Evolutionary conservation across 179 eudicot species (phyloP).

Genomic region (Pouteria campechiana): DNA sequence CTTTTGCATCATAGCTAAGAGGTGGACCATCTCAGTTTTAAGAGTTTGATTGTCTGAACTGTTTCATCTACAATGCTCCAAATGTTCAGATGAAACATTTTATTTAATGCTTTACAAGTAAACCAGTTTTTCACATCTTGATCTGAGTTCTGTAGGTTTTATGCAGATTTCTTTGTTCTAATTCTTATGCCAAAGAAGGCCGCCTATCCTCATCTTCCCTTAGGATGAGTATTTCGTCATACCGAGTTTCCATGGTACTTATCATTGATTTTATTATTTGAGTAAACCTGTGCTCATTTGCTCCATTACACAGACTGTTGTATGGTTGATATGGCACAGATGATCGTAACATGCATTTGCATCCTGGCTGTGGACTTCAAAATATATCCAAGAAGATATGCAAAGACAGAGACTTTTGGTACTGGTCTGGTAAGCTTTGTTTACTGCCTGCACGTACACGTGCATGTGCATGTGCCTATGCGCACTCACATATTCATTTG

Average conservation of each 20-base stretch:
- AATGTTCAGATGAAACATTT: not conserved
- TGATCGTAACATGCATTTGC: conserved; percentile 69
- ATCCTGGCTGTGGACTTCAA: conserved; percentile 94
- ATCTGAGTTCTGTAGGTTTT: not conserved
- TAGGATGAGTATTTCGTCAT: conserved; percentile 52
- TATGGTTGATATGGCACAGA: conserved; percentile 55
- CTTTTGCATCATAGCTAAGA: conserved; percentile 20
- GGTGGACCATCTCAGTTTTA: conserved; percentile 20
- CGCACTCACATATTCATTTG: no score
- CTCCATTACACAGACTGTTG: conserved; percentile 14
- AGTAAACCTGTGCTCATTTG: conserved; percentile 5
- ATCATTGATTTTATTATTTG: not conserved
- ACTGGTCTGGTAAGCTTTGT: conserved; percentile 67
- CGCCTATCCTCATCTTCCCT: conserved; percentile 17
- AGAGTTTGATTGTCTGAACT: not conserved
- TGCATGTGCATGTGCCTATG: no score
- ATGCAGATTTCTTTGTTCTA: conserved; percentile 31
- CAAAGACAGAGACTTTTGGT: conserved; percentile 95
- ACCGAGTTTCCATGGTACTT: conserved; percentile 62
- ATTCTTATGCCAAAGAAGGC: conserved; percentile 18
- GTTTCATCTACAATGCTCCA: not conserved
- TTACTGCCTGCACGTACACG: no score
- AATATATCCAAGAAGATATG: conserved; percentile 84
- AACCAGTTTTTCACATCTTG: not conserved
- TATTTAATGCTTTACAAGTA: not conserved